Base-by-base conservation (phyloP, 768 basidiomycete species). In the Leccinum broughii region DNA sequence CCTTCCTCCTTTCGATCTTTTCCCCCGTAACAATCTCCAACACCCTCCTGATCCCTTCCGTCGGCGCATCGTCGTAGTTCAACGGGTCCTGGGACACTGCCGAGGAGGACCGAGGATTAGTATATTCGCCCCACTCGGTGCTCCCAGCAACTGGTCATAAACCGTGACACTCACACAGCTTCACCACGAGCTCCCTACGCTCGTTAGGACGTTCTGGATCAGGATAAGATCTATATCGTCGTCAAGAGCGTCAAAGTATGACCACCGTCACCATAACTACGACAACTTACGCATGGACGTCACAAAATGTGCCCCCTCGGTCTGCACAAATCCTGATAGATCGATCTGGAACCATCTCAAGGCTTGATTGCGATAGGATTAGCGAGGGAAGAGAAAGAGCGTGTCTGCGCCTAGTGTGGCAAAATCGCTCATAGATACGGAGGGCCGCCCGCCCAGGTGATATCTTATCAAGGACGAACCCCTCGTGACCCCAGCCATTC, bases 31-130 rank as follows among this genome's bases (percentile, higher is more conserved):
- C 85, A 8, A 79, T 80, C 75, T 97, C 94, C 4, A 98, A 73
- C 2, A 96, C 84, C 15, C 96, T 81, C 9, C 96, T 80, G 62
- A 95, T 93, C 1, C 94, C 95, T 73, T 98, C 95, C 0, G 93
- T 96, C 0, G 96, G 95, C 1, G 95, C 95, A 77, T 98, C 95
- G 3, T 76, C 75, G 74, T 98, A 98, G 70, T 95, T 94, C 17
- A 77, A 78, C 0, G 90, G 85, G 75, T 98, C 95, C 73, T 93
- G 90, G 0, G 93, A 95, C 39, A 98, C 92, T 93, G 70, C 30
- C 35, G 14, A 53, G 2, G 11, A 28, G 3, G 14, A 49, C 20
- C 20, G n/a, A 28, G 2, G n/a, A 34, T 34, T 2, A 34, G 52
- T 7, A 22, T 22, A 20, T 46, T n/a, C n/a, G n/a, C n/a, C n/a